Conservation (phyloP, 192 early-diverging fungal genomes). For the Coemansia sp. region DNA sequence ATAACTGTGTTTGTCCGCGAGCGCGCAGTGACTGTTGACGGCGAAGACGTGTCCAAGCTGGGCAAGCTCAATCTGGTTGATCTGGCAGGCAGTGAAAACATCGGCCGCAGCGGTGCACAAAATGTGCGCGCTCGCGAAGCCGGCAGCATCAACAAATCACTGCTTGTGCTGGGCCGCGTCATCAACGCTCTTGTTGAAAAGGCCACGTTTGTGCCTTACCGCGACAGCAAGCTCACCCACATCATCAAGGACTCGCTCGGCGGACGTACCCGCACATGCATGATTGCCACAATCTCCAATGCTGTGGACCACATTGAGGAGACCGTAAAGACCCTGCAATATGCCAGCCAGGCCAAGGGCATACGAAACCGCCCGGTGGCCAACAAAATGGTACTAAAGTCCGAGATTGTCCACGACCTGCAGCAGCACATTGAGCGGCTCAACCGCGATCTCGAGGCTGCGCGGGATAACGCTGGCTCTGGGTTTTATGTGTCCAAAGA, state of each 20-base stretch:
- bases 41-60: constrained; percentile 86
- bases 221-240: constrained; percentile 85
- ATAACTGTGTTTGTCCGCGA: constrained; percentile 90
- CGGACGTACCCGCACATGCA: constrained; percentile 90
- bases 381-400: constrained; percentile 79
- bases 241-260: constrained; percentile 88
- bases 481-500: constrained; percentile 78
- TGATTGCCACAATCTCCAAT: constrained; percentile 91
- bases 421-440: constrained; percentile 76
- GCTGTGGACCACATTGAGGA: constrained; percentile 67
- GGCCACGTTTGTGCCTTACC: constrained; percentile 68
- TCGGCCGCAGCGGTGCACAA: constrained; percentile 86
- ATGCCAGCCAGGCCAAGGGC: constrained; percentile 75
- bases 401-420: constrained; percentile 80
- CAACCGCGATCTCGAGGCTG: constrained; percentile 72
- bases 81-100: constrained; percentile 92
- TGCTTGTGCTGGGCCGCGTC: constrained; percentile 70
- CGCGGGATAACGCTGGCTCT: constrained; percentile 67
- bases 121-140: constrained; percentile 80
- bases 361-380: constrained; percentile 75
- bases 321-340: constrained; percentile 73
- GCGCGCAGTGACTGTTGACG: constrained; percentile 57
- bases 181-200: constrained; percentile 66
- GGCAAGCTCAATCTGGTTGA: constrained; percentile 97
- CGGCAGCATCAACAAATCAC: constrained; percentile 84